phyloP scores from a whole-genome alignment of 139 green algal genomes.

The Coelastrella sp. region DNA sequence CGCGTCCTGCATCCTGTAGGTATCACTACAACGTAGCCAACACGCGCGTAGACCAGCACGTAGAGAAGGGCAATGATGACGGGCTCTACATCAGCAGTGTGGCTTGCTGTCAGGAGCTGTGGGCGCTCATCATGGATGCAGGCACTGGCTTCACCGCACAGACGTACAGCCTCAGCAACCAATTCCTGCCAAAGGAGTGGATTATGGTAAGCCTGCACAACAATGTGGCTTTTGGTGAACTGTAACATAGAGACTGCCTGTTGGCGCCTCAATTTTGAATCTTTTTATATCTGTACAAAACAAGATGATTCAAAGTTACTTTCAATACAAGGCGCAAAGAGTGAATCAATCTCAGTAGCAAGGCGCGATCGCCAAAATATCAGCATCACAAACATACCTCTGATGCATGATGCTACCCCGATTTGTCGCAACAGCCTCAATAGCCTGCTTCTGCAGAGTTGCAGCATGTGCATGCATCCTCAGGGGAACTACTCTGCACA shows the following conservation, averaged over 20 bases:
- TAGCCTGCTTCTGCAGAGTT: no score
- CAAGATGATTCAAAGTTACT: no score
- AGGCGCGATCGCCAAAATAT: no score
- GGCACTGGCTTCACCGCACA: slow-evolving; percentile 95
- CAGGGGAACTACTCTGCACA: no score
- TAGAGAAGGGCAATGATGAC: slow-evolving; percentile 99
- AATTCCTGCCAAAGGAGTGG: slow-evolving; percentile 99
- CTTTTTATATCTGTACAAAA: no score
- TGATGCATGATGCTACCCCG: no score
- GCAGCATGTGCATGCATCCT: no score
- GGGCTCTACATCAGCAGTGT: slow-evolving; percentile 96
- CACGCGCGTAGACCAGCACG: slow-evolving; percentile 93
- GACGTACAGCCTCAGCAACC: slow-evolving; percentile 84
- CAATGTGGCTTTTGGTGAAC: background rate
- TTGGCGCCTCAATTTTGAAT: no score
- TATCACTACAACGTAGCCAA: slow-evolving; percentile 99
- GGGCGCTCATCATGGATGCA: slow-evolving; percentile 66
- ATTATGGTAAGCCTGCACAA: slow-evolving; percentile 85
- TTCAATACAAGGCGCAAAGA: no score
- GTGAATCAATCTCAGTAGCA: no score
- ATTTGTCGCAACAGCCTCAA: no score
- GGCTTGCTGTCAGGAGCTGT: slow-evolving; percentile 88
- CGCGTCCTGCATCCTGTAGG: slow-evolving; percentile 57
- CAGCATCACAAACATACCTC: no score
- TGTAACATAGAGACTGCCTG: background rate